phyloP scores from a whole-genome alignment of 441 rosid genomes.

The Cnidoscolus chayamansa region DNA sequence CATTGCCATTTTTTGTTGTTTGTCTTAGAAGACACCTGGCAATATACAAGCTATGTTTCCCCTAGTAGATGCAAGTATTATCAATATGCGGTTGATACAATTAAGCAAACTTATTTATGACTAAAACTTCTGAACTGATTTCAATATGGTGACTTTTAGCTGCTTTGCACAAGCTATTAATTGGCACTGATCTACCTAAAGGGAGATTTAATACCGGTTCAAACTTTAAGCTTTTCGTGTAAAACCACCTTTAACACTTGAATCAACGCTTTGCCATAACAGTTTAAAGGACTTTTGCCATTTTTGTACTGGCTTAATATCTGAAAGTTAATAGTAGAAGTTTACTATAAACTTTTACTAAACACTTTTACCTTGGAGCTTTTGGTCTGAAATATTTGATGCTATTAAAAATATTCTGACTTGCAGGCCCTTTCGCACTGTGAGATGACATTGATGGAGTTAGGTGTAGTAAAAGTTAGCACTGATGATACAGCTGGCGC shows the following conservation, averaged over 20 bases:
- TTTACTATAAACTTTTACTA: neutral
- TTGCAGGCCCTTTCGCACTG: slow-evolving; percentile 83
- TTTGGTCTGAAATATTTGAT: slow-evolving; percentile 7
- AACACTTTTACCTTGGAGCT: neutral
- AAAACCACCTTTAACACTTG: no score
- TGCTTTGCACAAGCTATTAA: neutral
- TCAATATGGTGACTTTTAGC: neutral
- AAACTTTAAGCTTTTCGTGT: no score
- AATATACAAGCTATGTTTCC: neutral
- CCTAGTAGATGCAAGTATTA: neutral
- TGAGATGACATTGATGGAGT: slow-evolving; percentile 55
- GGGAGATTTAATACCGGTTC: neutral
- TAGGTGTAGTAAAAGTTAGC: slow-evolving; percentile 57
- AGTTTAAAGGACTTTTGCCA: neutral
- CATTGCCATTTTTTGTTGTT: neutral
- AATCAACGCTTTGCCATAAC: no score
- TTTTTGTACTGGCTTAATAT: neutral
- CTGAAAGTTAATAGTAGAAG: neutral
- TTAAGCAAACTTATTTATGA: neutral
- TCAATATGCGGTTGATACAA: neutral
- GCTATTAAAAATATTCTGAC: slow-evolving; percentile 14
- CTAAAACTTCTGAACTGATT: neutral
- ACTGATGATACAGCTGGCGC: slow-evolving; percentile 84
- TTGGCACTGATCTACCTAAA: neutral
- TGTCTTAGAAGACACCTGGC: slow-evolving; percentile 6